phyloP scores from a whole-genome alignment of 148 eudicot genomes.

The Linanthus parryae region DNA sequence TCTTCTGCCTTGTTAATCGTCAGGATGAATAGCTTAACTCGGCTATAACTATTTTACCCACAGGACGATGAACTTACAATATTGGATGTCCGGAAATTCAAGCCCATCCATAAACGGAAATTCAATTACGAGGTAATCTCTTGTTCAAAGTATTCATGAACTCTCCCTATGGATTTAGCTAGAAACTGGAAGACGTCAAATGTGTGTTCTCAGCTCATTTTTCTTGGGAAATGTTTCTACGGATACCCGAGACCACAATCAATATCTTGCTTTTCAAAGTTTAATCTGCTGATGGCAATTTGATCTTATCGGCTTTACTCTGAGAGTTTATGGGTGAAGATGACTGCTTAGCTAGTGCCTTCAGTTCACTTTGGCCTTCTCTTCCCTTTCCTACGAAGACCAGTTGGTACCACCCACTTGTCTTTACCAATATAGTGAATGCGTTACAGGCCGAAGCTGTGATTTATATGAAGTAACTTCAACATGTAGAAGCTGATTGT shows the following conservation, averaged over 20 bases:
- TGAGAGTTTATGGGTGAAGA: neutral
- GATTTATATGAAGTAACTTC: neutral
- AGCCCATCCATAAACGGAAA: constrained; percentile 82
- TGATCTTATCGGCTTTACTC: neutral
- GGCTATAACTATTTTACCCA: constrained; percentile 11
- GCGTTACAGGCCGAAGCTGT: neutral
- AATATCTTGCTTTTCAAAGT: constrained; percentile 1
- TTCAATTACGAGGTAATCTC: constrained; percentile 77
- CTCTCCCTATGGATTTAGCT: neutral
- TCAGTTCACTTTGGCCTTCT: neutral
- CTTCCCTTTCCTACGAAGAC: neutral
- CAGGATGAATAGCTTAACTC: too few species aligned
- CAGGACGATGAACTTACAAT: constrained; percentile 95
- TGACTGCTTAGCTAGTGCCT: neutral
- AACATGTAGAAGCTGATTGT: neutral
- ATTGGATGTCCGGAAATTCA: constrained; percentile 94
- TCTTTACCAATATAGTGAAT: neutral
- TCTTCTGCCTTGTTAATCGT: too few species aligned
- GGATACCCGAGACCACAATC: neutral
- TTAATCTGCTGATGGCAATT: neutral
- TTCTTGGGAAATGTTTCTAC: neutral
- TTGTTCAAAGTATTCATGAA: constrained; percentile 7
- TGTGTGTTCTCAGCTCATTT: neutral
- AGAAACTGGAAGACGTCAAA: constrained; percentile 1
- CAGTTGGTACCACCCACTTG: neutral